Percentiles rank a stretch among this genome's conserved stretches.
Conservation (phyloP, 805 yeast species). For the Metschnikowia corniflorae region DNA sequence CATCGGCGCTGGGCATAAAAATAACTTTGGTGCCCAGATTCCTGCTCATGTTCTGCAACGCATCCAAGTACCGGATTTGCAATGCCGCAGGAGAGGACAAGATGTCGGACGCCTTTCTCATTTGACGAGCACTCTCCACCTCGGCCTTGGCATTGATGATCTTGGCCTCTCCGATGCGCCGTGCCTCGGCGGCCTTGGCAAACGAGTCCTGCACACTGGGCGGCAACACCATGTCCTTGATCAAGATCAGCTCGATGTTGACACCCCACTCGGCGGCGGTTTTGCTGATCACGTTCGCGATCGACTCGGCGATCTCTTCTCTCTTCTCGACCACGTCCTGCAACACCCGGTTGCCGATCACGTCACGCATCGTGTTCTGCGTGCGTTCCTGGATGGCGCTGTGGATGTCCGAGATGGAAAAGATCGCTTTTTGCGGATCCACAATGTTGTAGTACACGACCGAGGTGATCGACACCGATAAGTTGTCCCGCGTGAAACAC, state of each 20-base stretch:
- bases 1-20: constrained; percentile 60
- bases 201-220: constrained; percentile 54
- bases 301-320: constrained; percentile 62
- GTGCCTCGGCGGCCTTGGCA: constrained; percentile 73
- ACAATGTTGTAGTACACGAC: constrained; percentile 65
- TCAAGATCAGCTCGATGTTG: constrained; percentile 59
- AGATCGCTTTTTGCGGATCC: constrained; percentile 65
- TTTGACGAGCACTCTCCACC: constrained; percentile 69
- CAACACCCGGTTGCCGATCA: constrained; percentile 58
- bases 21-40: constrained; percentile 62
- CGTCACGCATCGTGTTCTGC: constrained; percentile 70
- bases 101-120: constrained; percentile 77
- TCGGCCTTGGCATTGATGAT: constrained; percentile 73
- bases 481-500: constrained; percentile 71
- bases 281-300: constrained; percentile 55
- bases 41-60: constrained; percentile 72
- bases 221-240: constrained; percentile 61
- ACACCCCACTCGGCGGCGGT: constrained; percentile 73
- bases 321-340: constrained; percentile 73
- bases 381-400: constrained; percentile 62
- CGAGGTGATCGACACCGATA: constrained; percentile 56
- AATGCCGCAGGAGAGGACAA: constrained; percentile 71
- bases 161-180: constrained; percentile 72
- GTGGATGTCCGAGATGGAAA: constrained; percentile 51
- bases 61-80: constrained; percentile 75